These are phyloP conservation scores for Zymoseptoria crescenta DNA, from an alignment of 2,329 filamentous ascomycete species.

Conservation along the genomic window DNA sequence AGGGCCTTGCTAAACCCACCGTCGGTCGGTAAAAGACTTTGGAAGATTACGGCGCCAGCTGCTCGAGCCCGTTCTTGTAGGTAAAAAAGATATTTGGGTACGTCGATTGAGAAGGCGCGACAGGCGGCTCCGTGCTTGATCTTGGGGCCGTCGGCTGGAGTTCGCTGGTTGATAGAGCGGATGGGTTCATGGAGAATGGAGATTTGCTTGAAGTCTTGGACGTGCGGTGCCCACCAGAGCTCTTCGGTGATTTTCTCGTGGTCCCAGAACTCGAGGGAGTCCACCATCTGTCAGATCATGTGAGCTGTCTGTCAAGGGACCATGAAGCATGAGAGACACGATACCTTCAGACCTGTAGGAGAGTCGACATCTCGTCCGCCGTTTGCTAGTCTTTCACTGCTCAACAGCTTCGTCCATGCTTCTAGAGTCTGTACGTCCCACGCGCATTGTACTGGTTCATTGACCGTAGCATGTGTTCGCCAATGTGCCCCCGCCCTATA, in stretches of 20 bases:
- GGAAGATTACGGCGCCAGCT: slow-evolving; percentile 25
- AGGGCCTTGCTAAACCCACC: slow-evolving; percentile 26
- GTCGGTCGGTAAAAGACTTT: slow-evolving; percentile 23
- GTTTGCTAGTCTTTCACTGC: slow-evolving; percentile 21
- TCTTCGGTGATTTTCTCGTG: slow-evolving; percentile 14
- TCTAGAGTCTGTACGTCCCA: slow-evolving; percentile 41
- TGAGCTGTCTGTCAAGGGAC: background rate
- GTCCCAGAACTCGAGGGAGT: slow-evolving; percentile 27
- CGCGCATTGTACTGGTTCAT: slow-evolving; percentile 28
- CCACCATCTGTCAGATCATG: slow-evolving; percentile 11
- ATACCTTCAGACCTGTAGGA: slow-evolving; percentile 21
- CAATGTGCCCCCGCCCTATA: slow-evolving; percentile 43
- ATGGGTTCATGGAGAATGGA: slow-evolving; percentile 14
- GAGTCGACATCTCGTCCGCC: background rate
- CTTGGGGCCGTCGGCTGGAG: slow-evolving; percentile 15
- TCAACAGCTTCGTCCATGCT: slow-evolving; percentile 32
- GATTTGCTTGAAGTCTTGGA: slow-evolving; percentile 27
- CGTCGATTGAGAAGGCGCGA: slow-evolving; percentile 33
- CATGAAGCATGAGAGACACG: background rate
- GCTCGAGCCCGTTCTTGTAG: slow-evolving; percentile 26
- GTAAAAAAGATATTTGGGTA: slow-evolving; percentile 31
- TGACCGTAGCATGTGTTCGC: slow-evolving; percentile 34
- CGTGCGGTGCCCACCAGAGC: slow-evolving; percentile 34
- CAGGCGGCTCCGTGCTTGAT: slow-evolving; percentile 26
- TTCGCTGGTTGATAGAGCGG: slow-evolving; percentile 14